These are phyloP conservation scores for Globisporangium irregulare DNA, from an alignment of 352 stramenopile genomes.

Conservation along the genomic window DNA sequence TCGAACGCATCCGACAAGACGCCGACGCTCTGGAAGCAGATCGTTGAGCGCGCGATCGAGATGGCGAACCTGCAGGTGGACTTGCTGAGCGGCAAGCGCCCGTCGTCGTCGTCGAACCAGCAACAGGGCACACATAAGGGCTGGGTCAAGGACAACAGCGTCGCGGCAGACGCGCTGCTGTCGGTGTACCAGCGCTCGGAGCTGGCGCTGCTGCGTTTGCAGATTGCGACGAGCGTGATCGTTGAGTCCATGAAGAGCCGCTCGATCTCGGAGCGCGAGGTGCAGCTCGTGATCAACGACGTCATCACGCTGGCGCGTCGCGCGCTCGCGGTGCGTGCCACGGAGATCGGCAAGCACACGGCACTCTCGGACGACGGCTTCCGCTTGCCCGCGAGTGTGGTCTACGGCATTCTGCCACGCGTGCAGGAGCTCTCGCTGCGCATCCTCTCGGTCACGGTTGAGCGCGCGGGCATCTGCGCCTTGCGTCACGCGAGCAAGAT, in stretches of 20 bases:
- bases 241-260: conserved; percentile 42
- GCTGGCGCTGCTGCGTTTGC: conserved; percentile 36
- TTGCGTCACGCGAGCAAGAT: conserved; percentile 70
- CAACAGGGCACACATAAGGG: conserved; percentile 46
- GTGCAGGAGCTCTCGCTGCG: conserved; percentile 50
- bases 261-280: conserved; percentile 71
- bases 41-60: conserved; percentile 57
- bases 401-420: conserved; percentile 63
- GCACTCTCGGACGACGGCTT: conserved; percentile 76
- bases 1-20: conserved; percentile 65
- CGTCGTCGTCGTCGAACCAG: conserved; percentile 19
- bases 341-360: conserved; percentile 80
- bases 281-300: conserved; percentile 58
- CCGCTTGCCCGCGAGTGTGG: conserved; percentile 64
- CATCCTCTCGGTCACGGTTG: conserved; percentile 37
- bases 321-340: conserved; percentile 54
- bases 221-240: conserved; percentile 37
- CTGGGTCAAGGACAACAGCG: conserved; percentile 50
- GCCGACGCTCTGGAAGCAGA: conserved; percentile 59
- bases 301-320: conserved; percentile 55
- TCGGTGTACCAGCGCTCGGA: conserved; percentile 62
- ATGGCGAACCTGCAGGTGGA: conserved; percentile 66
- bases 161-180: conserved; percentile 29
- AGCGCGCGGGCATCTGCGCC: conserved; percentile 52
- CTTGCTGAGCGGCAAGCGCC: conserved; percentile 54